Percentiles rank a stretch among this genome's conserved stretches.
Conservation (phyloP, 1,139 yeast species). For the Sugiyamaella novakii region DNA sequence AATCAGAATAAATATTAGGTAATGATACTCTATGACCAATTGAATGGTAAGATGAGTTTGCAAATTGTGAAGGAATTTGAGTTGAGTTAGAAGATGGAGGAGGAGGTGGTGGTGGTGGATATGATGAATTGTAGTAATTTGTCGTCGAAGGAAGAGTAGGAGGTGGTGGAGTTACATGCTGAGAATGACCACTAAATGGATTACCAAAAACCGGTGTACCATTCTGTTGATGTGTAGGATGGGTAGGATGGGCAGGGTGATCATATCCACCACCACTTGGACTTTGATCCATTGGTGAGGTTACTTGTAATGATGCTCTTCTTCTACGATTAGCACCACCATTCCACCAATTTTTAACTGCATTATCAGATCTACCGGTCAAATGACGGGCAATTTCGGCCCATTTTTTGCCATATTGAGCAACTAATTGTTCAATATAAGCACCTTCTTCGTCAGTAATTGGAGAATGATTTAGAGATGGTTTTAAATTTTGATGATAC, state of each 20-base stretch:
- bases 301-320: slow-evolving; percentile 46
- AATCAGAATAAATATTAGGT: slow-evolving; percentile 36
- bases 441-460: slow-evolving; percentile 84
- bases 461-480: slow-evolving; percentile 77
- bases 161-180: slow-evolving; percentile 9
- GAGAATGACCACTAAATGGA: slow-evolving; percentile 14
- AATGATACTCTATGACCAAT: slow-evolving; percentile 36
- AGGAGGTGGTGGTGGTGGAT: slow-evolving; percentile 15
- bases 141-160: slow-evolving; percentile 13
- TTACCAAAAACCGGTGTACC: slow-evolving; percentile 14
- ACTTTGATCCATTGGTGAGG: slow-evolving; percentile 23
- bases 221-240: not conserved
- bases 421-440: slow-evolving; percentile 75
- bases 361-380: slow-evolving; percentile 85
- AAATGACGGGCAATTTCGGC: slow-evolving; percentile 90
- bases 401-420: slow-evolving; percentile 86
- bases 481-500: slow-evolving; percentile 89
- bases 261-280: slow-evolving; percentile 21
- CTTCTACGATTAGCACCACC: slow-evolving; percentile 85
- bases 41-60: slow-evolving; percentile 17
- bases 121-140: slow-evolving; percentile 15
- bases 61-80: slow-evolving; percentile 15
- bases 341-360: slow-evolving; percentile 96
- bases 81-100: slow-evolving; percentile 11
- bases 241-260: slow-evolving; percentile 4